These are phyloP conservation scores for Tricholoma matsutake DNA, from an alignment of 768 basidiomycete genomes.

Conservation along the genomic window DNA sequence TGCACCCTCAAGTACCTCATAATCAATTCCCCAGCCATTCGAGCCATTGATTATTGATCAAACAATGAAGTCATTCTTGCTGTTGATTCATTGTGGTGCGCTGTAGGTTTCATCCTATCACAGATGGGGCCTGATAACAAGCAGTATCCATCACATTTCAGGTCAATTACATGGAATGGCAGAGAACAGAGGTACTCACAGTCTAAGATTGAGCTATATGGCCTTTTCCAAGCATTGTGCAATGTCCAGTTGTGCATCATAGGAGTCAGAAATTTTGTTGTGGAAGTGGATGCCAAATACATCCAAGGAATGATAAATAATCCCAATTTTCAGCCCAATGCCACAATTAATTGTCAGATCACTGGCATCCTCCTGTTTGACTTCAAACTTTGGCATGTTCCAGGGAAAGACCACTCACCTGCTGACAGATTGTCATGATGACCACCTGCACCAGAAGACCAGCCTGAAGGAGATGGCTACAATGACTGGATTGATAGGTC, in stretches of 20 bases:
- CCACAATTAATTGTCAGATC: slow-evolving; percentile 36
- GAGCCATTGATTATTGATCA: slow-evolving; percentile 35
- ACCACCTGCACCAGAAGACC: too few relatives aligned
- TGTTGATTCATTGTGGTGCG: slow-evolving; percentile 30
- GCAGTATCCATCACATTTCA: slow-evolving; percentile 21
- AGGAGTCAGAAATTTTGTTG: slow-evolving; percentile 28
- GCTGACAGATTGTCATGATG: too few relatives aligned
- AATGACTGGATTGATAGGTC: too few relatives aligned
- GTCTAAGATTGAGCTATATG: slow-evolving; percentile 36
- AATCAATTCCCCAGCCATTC: slow-evolving; percentile 23
- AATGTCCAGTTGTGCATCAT: slow-evolving; percentile 21
- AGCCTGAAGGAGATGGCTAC: too few relatives aligned
- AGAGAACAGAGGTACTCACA: slow-evolving; percentile 31
- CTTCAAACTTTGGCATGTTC: too few relatives aligned
- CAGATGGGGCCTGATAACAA: slow-evolving; percentile 22
- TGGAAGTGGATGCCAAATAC: slow-evolving; percentile 26
- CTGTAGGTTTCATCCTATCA: slow-evolving; percentile 32
- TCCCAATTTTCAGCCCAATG: slow-evolving; percentile 32
- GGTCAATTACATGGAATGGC: slow-evolving; percentile 32
- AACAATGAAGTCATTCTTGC: too few relatives aligned
- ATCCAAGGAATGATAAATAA: slow-evolving; percentile 30
- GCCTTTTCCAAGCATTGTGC: slow-evolving; percentile 30
- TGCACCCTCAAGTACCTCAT: slow-evolving; percentile 21
- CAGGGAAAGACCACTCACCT: too few relatives aligned
- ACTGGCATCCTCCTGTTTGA: slow-evolving; percentile 31